Evolutionary conservation across 805 yeast species (phyloP), one percentile per base, ranked within the genome.

Genomic region (Sungouiella thailandica): DNA sequence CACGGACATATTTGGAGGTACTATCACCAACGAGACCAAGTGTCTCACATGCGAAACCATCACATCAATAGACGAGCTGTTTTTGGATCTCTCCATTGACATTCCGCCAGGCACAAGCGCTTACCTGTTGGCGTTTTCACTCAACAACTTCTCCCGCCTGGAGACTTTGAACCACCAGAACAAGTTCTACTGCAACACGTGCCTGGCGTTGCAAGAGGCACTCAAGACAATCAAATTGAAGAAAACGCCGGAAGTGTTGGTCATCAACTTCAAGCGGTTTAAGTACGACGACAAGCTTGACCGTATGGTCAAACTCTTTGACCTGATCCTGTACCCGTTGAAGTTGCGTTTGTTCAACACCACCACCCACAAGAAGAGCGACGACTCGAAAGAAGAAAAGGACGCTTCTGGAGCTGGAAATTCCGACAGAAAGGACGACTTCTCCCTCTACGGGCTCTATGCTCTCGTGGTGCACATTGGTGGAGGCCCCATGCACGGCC

Each of bases 401-500:
- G n/a, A n/a, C n/a, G n/a, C n/a, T n/a, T 19, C 22, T 7, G 9
- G 22, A 7, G 22, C 22, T 19, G 9, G 22, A 7, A 9, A 7
- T 19, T 2, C 11, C 5, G 19, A 37, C 17, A 15, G 31, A 28
- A 15, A 37, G 14, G 76, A 74, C 47, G 59, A 56, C 19, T 56
- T 56, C 34, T 47, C 55, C 8, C 66, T 80, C 13, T 93, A 88
- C 51, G 96, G 89, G 49, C 62, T 93, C 32, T 82, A 78, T 42
- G 86, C 90, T 0, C 80, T 90, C 27, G 93, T 93, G 9, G 88
- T 93, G 8, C 98, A 93, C 53, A 79, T 93, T 46, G 98, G 98
- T 5, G 95, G 96, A 4, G 97, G 97, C 0, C 97, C 97, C 1
- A 88, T 87, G 64, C 96, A 89, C 60, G 98, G 98, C 0, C 98